phyloP scores from a whole-genome alignment of 2,329 filamentous ascomycete species.

The Thermoascus crustaceus region DNA sequence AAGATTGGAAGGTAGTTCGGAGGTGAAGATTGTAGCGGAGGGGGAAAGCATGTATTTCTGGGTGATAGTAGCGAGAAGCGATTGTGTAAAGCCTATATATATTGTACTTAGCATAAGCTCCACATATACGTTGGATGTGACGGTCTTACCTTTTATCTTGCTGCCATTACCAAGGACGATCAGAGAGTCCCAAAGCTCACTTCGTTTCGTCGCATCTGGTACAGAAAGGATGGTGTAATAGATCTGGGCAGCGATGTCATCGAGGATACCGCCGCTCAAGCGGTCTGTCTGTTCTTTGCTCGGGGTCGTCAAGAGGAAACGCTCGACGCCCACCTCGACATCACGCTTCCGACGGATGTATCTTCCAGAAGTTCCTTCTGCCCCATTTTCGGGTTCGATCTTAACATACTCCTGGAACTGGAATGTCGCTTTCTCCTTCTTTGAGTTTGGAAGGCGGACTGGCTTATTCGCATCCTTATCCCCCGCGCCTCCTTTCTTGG shows the following conservation, averaged over 20 bases:
- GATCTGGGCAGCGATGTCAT: slow-evolving; percentile 74
- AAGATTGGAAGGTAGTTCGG: slow-evolving; percentile 87
- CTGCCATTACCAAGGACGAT: slow-evolving; percentile 87
- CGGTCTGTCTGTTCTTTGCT: slow-evolving; percentile 23
- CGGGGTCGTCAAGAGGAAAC: slow-evolving; percentile 50
- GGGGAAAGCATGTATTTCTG: slow-evolving; percentile 85
- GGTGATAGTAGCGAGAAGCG: slow-evolving; percentile 69
- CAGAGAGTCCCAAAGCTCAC: slow-evolving; percentile 82
- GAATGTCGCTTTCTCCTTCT: slow-evolving; percentile 51
- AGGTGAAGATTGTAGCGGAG: slow-evolving; percentile 93
- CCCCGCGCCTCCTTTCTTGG: slow-evolving; percentile 44
- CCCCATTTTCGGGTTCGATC: slow-evolving; percentile 46
- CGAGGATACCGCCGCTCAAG: slow-evolving; percentile 57
- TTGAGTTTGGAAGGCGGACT: slow-evolving; percentile 49
- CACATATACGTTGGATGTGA: background rate
- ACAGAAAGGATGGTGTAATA: slow-evolving; percentile 77
- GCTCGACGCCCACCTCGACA: slow-evolving; percentile 55
- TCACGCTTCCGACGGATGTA: slow-evolving; percentile 47
- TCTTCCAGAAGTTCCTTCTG: slow-evolving; percentile 41
- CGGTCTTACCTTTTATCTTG: slow-evolving; percentile 47
- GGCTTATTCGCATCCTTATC: slow-evolving; percentile 43
- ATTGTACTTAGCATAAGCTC: slow-evolving; percentile 9
- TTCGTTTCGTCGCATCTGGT: slow-evolving; percentile 74
- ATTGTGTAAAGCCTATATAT: slow-evolving; percentile 71
- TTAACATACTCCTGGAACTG: slow-evolving; percentile 53